These are phyloP conservation scores for Colletotrichum melonis DNA, from an alignment of 2,329 filamentous ascomycete genomes.

Conservation along the genomic window DNA sequence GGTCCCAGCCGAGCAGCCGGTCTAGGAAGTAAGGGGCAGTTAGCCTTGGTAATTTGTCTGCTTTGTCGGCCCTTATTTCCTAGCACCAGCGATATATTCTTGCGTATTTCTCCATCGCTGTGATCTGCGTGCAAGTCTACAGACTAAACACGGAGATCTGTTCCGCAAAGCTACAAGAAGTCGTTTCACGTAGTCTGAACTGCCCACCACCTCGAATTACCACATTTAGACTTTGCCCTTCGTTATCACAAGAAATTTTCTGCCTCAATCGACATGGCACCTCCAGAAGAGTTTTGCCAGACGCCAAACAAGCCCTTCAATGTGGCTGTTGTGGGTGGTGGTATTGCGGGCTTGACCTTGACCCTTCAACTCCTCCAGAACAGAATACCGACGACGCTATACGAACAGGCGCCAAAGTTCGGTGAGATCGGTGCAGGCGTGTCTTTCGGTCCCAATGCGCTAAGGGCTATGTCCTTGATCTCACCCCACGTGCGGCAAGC, in stretches of 20 bases:
- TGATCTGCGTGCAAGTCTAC: background rate
- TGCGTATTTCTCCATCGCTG: too few species aligned
- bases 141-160: background rate
- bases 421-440: conserved; percentile 64
- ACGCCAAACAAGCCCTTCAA: conserved; percentile 25
- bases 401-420: conserved; percentile 56
- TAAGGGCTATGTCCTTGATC: conserved; percentile 52
- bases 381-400: conserved; percentile 54
- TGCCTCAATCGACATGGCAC: conserved; percentile 9
- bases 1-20: background rate
- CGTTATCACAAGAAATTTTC: background rate
- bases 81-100: background rate
- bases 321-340: conserved; percentile 63
- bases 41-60: background rate
- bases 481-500: conserved; percentile 46
- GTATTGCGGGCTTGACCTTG: conserved; percentile 61
- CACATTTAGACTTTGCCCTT: background rate
- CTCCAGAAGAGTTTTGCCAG: conserved; percentile 19
- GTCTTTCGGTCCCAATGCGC: conserved; percentile 62
- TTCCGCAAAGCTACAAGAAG: background rate
- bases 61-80: background rate
- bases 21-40: background rate
- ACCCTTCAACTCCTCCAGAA: conserved; percentile 56
- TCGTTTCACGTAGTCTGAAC: background rate
- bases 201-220: background rate